phyloP scores from a whole-genome alignment of 768 basidiomycete genomes.

The Gloeopeniophorella convolvens region DNA sequence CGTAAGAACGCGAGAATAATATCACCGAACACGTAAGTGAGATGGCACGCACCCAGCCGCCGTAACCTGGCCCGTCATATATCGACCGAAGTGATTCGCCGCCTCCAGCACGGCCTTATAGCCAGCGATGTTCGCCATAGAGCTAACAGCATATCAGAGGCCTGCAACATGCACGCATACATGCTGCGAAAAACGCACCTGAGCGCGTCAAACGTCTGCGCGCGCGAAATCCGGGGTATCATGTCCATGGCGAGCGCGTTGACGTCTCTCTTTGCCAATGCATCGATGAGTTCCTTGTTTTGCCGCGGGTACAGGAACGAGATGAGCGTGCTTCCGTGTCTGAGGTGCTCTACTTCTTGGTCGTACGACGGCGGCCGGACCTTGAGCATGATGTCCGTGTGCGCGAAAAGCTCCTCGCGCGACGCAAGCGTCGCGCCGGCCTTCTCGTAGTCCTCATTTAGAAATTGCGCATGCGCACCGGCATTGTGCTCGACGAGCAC shows the following conservation, averaged over 20 bases:
- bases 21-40: conserved; percentile 6
- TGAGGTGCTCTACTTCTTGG: conserved; percentile 56
- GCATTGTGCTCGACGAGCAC: conserved; percentile 71
- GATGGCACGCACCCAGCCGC: conserved; percentile 66
- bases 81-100: conserved; percentile 83
- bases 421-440: conserved; percentile 79
- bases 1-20: neutral
- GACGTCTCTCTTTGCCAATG: conserved; percentile 55
- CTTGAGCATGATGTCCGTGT: conserved; percentile 78
- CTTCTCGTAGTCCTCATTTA: conserved; percentile 70
- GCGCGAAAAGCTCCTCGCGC: conserved; percentile 58
- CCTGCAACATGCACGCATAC: neutral
- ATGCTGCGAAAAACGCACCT: conserved; percentile 40
- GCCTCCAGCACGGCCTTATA: conserved; percentile 91
- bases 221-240: conserved; percentile 87
- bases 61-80: conserved; percentile 86
- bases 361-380: conserved; percentile 68
- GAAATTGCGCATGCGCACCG: conserved; percentile 68
- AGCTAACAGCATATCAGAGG: conserved; percentile 39
- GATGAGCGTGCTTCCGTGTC: conserved; percentile 71
- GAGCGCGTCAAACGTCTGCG: conserved; percentile 84
- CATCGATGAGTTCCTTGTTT: conserved; percentile 69
- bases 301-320: conserved; percentile 82
- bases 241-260: conserved; percentile 87
- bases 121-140: conserved; percentile 93